Evolutionary conservation across 345 rosid genomes (phyloP).

Genomic region (Pseudoturritis turrita): DNA sequence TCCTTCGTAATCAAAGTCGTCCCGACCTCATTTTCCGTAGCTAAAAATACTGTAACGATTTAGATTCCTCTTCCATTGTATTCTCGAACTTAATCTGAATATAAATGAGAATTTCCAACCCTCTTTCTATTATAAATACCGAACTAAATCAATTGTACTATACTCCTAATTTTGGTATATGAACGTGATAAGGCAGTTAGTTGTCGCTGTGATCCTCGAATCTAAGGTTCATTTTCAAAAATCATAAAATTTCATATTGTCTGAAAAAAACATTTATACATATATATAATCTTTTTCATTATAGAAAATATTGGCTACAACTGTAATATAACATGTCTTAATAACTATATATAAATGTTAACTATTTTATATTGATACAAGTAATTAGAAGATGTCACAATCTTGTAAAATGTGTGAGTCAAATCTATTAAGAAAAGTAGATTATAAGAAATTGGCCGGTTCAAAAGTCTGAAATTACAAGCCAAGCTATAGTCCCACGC

Average conservation of each 20-base stretch:
- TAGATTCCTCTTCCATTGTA: no score
- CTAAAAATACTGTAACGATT: no score
- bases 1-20: no score
- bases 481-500: conserved; percentile 30
- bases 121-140: no score
- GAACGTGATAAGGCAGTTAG: conserved; percentile 14
- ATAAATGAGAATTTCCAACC: no score
- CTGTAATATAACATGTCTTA: not conserved
- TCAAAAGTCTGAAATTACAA: conserved; percentile 31
- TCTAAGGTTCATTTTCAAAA: not conserved
- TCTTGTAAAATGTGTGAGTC: conserved; percentile 9
- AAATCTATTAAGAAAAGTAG: conserved; percentile 13
- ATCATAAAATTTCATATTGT: not conserved
- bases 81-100: no score
- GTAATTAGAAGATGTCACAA: conserved; percentile 17
- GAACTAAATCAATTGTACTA: no score
- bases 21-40: no score
- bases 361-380: not conserved
- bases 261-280: not conserved
- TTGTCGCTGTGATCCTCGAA: conserved; percentile 2
- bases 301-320: not conserved
- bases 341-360: not conserved
- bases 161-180: conserved; percentile 5
- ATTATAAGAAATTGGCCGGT: conserved; percentile 26
- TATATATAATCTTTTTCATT: no score